Evolutionary conservation across 805 yeast genomes (phyloP), one percentile per base, ranked within the genome.

Genomic region (Yarrowia deformans): DNA sequence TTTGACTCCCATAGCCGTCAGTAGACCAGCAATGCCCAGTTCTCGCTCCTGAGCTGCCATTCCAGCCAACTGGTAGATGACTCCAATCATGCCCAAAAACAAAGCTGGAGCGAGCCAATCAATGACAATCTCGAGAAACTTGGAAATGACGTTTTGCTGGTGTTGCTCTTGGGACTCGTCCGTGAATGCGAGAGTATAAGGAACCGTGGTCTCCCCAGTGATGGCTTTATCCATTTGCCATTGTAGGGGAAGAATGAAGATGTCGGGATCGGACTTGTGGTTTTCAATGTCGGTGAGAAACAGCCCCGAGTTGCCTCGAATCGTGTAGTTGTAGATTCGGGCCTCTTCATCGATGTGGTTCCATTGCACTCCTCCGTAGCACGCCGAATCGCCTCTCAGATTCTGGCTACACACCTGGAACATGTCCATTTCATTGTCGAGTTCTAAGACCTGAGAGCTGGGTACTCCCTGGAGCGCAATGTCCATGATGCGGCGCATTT

Each of bases 281-380:
- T 71, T 72, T 23, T 55, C 70, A 19, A 78, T 76, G 48, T 76
- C 72, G 63, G 78, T 73, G 14, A 67, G 48, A 60, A 69, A 61
- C 23, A 74, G 70, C 0, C 80, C 80, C 7, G 78, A 72, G 64
- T 77, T 77, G 37, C 78, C 76, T 46, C 80, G 73, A n/a, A 78
- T 68, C 8, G 80, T 78, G 71, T 78, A 78, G 71, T 78, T 78
- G 73, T 77, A 78, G 29, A 73, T 40, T 3, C 72, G 52, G n/a
- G 60, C 69, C 7, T 69, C 72, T 5, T 54, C 40, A 63, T 78
- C 79, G 35, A 77, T 72, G 18, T 68, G 52, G 69, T 78, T 74
- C 80, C 80, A 78, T 45, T 77, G 76, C 8, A 78, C 71, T 12
- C 77, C 80, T 16, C 79, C 80, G 32, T 77, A 75, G 68, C 80